These are phyloP conservation scores for Monilinia aucupariae DNA, from an alignment of 2,329 filamentous ascomycete species.

Conservation along the genomic window DNA sequence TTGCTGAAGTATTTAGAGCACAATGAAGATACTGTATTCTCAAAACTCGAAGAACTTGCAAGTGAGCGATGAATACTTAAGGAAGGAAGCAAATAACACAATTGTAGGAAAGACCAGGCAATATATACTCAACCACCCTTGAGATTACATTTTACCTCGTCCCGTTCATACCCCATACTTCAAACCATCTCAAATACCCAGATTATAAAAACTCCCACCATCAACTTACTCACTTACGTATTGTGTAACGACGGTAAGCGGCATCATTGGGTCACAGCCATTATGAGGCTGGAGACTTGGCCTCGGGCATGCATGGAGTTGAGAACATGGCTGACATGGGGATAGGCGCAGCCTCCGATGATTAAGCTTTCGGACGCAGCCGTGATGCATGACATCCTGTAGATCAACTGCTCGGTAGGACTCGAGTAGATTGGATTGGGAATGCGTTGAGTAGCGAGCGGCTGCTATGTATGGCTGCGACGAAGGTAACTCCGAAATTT, in stretches of 20 bases:
- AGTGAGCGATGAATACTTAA: neutral
- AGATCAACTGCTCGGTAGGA: neutral
- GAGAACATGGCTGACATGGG: conserved; percentile 1
- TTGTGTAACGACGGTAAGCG: neutral
- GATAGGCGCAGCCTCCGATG: conserved; percentile 5
- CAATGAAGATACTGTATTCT: neutral
- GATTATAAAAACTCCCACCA: neutral
- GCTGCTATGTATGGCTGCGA: neutral
- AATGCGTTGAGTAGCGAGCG: neutral
- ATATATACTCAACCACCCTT: neutral
- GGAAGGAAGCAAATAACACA: neutral
- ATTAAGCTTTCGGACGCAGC: neutral
- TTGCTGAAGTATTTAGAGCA: neutral
- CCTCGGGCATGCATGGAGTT: conserved; percentile 4
- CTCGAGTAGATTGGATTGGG: neutral
- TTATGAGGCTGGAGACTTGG: neutral
- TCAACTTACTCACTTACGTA: neutral
- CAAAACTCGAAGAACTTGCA: neutral
- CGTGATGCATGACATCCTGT: neutral
- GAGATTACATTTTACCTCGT: neutral
- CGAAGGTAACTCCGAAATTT: neutral
- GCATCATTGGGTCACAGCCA: neutral
- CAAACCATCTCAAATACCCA: neutral
- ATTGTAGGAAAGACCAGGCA: neutral
- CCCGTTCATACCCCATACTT: neutral